Evolutionary conservation across 768 basidiomycete genomes (phyloP), one percentile per base, ranked within the genome.

Genomic region (Pleurotus cornucopiae): DNA sequence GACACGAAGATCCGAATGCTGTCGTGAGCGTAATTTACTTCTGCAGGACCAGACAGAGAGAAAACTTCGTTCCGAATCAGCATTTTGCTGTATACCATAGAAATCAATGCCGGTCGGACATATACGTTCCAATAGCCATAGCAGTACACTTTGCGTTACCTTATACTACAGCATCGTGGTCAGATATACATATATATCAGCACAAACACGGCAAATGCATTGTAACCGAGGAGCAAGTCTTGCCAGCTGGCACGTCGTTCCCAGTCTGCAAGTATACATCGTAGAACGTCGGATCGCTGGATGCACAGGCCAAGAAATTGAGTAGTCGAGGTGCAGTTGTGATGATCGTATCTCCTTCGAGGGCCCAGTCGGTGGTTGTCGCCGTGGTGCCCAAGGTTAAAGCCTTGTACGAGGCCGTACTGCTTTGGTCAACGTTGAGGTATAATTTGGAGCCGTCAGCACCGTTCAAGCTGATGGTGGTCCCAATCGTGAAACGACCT

Each of bases 331-430:
- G 81, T 56, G 62, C 66, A 4, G 76, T 80, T 21, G 76, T 81
- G 63, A 84, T 79, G 62, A 83, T 82, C 12, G 82, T 81, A 60
- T 84, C 82, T 9, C 81, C 81, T 64, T 82, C 80, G 38, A 84
- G 71, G 37, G 73, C 78, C 81, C 82, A 83, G 61, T 80, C 71
- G 5, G 76, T 78, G 16, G 81, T 82, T 3, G 68, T 73, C 11
- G 81, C 77, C 0, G 77, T 73, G 1, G 70, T 59, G 49, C 71
- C 75, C 48, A 83, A 71, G 1, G 72, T 74, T 46, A 84, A 66
- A 11, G 78, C 63, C 61, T 78, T 74, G 66, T 81, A 83, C 6
- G 78, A 78, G 5, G 76, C 69, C 30, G 78, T 68, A 7, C 68
- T 76, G 51, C 61, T 68, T 46, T 64, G 71, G 57, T 77, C 65